Percentiles rank a stretch among this genome's conserved stretches.
These are phyloP conservation scores for Suillus plorans DNA, from an alignment of 768 basidiomycete species.

Conservation along the genomic window DNA sequence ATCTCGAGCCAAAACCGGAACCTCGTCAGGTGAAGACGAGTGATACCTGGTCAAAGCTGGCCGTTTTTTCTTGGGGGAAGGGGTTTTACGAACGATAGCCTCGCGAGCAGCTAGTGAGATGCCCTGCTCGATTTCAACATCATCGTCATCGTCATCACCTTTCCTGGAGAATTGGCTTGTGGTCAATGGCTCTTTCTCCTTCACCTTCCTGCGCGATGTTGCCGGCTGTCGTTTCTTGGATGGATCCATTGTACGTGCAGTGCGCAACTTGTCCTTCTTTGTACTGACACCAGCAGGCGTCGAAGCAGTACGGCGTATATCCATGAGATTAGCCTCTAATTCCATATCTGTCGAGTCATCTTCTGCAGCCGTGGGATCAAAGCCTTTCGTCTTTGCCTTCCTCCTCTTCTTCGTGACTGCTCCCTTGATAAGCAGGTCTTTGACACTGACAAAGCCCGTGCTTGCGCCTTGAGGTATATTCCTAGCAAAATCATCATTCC, in stretches of 20 bases:
- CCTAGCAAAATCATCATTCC: constrained; percentile 62
- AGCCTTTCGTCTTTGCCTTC: constrained; percentile 37
- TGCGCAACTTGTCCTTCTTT: constrained; percentile 42
- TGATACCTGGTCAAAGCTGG: constrained; percentile 11
- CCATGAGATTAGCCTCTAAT: constrained; percentile 54
- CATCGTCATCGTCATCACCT: constrained; percentile 53
- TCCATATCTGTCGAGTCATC: constrained; percentile 72
- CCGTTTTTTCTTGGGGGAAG: constrained; percentile 7
- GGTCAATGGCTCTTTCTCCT: constrained; percentile 23
- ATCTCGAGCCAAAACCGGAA: not conserved
- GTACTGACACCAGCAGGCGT: constrained; percentile 30
- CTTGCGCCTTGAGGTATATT: constrained; percentile 77
- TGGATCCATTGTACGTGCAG: constrained; percentile 42
- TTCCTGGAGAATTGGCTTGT: constrained; percentile 44
- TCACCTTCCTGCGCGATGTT: constrained; percentile 22
- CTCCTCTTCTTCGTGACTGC: constrained; percentile 45
- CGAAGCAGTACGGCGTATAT: constrained; percentile 51
- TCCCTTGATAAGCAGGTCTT: constrained; percentile 57
- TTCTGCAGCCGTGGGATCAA: constrained; percentile 50
- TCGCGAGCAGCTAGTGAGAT: constrained; percentile 16
- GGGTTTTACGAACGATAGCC: constrained; percentile 7
- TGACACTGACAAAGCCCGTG: constrained; percentile 70
- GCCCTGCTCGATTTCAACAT: constrained; percentile 54
- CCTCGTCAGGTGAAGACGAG: constrained; percentile 17
- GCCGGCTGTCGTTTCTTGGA: constrained; percentile 21